Base-by-base conservation (phyloP, 2,329 filamentous ascomycete species). In the Blumeria graminis region DNA sequence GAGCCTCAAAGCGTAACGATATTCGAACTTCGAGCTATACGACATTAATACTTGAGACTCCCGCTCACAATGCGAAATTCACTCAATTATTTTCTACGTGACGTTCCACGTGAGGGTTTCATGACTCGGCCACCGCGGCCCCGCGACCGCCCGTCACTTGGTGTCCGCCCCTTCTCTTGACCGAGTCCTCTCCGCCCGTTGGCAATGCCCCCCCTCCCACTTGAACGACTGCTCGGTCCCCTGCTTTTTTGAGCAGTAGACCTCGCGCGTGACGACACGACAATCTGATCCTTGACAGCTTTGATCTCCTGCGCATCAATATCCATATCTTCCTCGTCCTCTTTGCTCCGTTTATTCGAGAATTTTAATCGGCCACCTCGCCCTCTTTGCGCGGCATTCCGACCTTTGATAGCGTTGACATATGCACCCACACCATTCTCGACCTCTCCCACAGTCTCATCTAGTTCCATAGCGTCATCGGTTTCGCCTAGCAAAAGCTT, bases 401-500 rank as follows among this genome's bases (percentile, higher is more conserved):
- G 77, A 65, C 81, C 77, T 66, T 78, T 78, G 61, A 86, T 74
- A 18, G 82, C 82, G 13, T 79, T 78, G 43, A 85, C 79, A 65
- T 85, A 85, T 22, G 82, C 82, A 58, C 76, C 76, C 4, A 85
- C 78, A 11, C 81, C 81, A 18, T 72, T 75, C 57, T 71, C 71
- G 10, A 63, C 64, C 7, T 65, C 68, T 32, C 63, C 64, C 7
- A 65, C 68, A 22, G 70, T 71, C 18, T 76, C 70, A 62, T 88
- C 82, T 63, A 86, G 69, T 35, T 77, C 76, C 76, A 82, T 83
- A 62, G 76, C 76, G 57, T 71, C 72, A 51, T 72, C 72, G 62
- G 75, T 73, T 18, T 71, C 72, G 62, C 81, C 82, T 56, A 93
- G 74, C 61, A 93, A 76, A 45, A 93, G 76, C 70, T 89, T 92